Percentiles rank a stretch among this genome's conserved stretches.
Evolutionary conservation across 176 grass and related monocot species (phyloP).

Genomic region (Rhipidocladum racemiflorum): DNA sequence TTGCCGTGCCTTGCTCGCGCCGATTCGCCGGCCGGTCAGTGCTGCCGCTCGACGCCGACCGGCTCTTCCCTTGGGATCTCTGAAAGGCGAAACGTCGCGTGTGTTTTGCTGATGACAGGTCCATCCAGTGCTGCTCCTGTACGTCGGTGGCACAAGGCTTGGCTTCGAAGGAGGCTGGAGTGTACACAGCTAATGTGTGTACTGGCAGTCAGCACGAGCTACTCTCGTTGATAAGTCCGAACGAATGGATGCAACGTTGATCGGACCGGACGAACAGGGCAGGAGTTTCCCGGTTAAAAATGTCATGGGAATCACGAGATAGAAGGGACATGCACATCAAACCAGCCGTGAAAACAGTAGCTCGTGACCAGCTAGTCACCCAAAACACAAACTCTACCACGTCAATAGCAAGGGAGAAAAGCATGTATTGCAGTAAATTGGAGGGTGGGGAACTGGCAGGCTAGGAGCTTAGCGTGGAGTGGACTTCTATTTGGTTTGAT

Average conservation of each 20-base stretch:
- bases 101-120: background rate
- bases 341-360: no score
- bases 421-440: background rate
- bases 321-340: background rate
- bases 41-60: background rate
- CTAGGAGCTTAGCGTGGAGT: slow-evolving; percentile 41
- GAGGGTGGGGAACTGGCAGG: background rate
- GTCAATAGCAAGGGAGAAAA: background rate
- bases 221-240: background rate
- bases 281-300: background rate
- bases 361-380: no score
- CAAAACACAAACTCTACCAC: background rate
- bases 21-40: background rate
- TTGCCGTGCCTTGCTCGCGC: background rate
- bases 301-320: background rate
- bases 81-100: background rate
- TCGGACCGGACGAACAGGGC: background rate
- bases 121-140: background rate
- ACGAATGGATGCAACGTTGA: background rate
- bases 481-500: background rate
- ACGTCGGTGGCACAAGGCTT: background rate
- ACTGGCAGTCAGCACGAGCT: background rate
- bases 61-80: background rate
- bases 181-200: background rate
- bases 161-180: slow-evolving; percentile 10